A percentile compares a stretch with the other conserved stretches of the same genome.
These are phyloP conservation scores for Thuidium tamariscinum DNA, from an alignment of 225 moss, liverwort and hornwort species.

Conservation along the genomic window DNA sequence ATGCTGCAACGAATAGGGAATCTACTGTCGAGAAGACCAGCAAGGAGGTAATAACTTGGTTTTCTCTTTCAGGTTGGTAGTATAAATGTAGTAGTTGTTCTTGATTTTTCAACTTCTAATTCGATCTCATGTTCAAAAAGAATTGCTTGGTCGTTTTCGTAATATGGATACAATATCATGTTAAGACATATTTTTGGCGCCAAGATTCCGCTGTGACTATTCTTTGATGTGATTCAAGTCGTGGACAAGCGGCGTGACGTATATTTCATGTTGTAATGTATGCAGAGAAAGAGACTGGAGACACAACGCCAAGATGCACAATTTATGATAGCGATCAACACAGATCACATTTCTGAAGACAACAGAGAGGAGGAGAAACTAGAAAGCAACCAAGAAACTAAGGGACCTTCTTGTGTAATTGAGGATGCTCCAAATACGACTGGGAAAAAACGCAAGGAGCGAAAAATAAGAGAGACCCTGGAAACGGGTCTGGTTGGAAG, in stretches of 20 bases:
- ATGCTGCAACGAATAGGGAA: background rate
- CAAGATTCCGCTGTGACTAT: background rate
- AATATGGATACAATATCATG: background rate
- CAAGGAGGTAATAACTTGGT: slow-evolving; percentile 17
- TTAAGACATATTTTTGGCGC: background rate
- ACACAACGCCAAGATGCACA: slow-evolving; percentile 5
- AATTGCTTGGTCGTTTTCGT: background rate
- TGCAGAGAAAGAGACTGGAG: slow-evolving; percentile 17
- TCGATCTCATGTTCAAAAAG: background rate
- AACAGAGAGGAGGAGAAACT: background rate
- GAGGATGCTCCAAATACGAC: background rate
- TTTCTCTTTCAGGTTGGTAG: background rate
- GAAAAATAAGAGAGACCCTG: background rate
- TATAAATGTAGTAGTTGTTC: background rate
- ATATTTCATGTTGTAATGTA: background rate
- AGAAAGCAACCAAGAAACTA: background rate
- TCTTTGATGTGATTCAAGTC: background rate
- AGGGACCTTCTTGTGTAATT: background rate
- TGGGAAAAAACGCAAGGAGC: background rate
- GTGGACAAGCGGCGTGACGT: background rate
- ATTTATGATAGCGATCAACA: slow-evolving; percentile 18
- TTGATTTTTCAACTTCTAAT: background rate
- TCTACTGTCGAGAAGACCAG: background rate
- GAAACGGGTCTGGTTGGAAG: background rate
- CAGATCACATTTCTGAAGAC: slow-evolving; percentile 7